Evolutionary conservation across 768 basidiomycete species (phyloP).

Genomic region (Scleroderma bovista): DNA sequence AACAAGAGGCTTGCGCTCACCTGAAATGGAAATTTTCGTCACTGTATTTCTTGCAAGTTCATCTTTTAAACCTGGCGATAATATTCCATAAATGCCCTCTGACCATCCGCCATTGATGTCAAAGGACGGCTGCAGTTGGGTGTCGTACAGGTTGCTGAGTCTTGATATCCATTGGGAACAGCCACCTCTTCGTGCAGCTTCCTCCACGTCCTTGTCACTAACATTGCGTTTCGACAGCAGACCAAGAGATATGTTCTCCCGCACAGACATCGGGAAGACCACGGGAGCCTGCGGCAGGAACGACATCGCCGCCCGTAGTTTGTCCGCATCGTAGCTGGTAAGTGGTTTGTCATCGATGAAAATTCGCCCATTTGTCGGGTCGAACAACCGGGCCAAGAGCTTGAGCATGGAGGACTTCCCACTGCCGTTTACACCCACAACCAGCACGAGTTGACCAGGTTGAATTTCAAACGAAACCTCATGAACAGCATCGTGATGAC

Average conservation of each 20-base stretch:
- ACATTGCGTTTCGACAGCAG: slow-evolving; percentile 9
- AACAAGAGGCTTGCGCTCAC: slow-evolving; percentile 8
- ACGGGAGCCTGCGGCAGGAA: slow-evolving; percentile 46
- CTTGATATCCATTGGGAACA: slow-evolving; percentile 29
- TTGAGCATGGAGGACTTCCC: slow-evolving; percentile 37
- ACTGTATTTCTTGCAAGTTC: slow-evolving; percentile 17
- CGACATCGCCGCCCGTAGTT: slow-evolving; percentile 40
- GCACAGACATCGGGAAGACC: slow-evolving; percentile 43
- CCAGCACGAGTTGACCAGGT: slow-evolving; percentile 25
- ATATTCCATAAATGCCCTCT: slow-evolving; percentile 13
- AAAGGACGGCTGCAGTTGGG: slow-evolving; percentile 25
- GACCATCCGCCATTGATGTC: slow-evolving; percentile 15
- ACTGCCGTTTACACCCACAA: slow-evolving; percentile 26
- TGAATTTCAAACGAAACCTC: slow-evolving; percentile 24
- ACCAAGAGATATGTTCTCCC: slow-evolving; percentile 38
- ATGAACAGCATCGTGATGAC: slow-evolving; percentile 15
- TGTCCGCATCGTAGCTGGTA: slow-evolving; percentile 30
- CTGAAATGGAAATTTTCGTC: slow-evolving; percentile 20
- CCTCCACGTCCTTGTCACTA: slow-evolving; percentile 16
- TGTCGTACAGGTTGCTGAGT: slow-evolving; percentile 26
- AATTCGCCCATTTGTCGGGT: slow-evolving; percentile 39
- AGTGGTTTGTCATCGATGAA: slow-evolving; percentile 40
- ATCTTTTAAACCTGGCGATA: slow-evolving; percentile 16
- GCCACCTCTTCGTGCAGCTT: slow-evolving; percentile 29
- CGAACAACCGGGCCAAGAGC: slow-evolving; percentile 45